Evolutionary conservation across 805 yeast genomes (phyloP).

Genomic region (Priceomyces melissophilus): DNA sequence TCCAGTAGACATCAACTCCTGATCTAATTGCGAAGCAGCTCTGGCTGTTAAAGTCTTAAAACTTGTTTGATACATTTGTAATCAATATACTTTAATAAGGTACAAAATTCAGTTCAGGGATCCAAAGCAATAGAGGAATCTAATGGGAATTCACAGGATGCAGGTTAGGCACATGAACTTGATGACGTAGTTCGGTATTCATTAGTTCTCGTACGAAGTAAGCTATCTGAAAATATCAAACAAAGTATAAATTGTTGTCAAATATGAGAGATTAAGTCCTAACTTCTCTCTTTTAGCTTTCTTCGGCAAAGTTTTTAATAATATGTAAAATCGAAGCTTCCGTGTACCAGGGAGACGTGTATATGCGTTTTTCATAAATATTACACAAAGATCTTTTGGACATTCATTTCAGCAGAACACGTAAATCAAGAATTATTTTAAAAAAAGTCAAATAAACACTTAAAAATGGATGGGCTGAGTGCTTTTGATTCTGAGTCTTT

Average conservation of each 20-base stretch:
- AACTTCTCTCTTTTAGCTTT: too few species aligned
- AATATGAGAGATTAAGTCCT: too few species aligned
- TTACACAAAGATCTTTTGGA: slow-evolving; percentile 1
- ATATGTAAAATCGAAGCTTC: too few species aligned
- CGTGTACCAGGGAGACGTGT: slow-evolving; percentile 4
- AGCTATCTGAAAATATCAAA: too few species aligned
- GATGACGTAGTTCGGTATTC: too few species aligned
- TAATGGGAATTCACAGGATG: too few species aligned
- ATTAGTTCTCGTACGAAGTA: too few species aligned
- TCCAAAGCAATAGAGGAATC: too few species aligned
- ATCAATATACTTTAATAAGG: not conserved
- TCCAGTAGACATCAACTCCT: slow-evolving; percentile 80
- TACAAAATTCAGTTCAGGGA: too few species aligned
- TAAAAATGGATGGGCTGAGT: slow-evolving; percentile 18
- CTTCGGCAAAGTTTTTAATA: too few species aligned
- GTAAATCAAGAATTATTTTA: not conserved
- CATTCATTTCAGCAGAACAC: slow-evolving; percentile 2
- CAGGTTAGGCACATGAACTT: too few species aligned
- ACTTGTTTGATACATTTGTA: slow-evolving; percentile 5
- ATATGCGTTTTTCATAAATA: not conserved
- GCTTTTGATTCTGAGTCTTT: slow-evolving; percentile 27
- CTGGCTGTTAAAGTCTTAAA: slow-evolving; percentile 34
- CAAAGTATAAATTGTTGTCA: too few species aligned
- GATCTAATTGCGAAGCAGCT: slow-evolving; percentile 75
- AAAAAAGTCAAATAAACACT: not conserved